These are phyloP conservation scores for Histomonas meleagridis DNA, from an alignment of 208 protist genomes.

Conservation along the genomic window DNA sequence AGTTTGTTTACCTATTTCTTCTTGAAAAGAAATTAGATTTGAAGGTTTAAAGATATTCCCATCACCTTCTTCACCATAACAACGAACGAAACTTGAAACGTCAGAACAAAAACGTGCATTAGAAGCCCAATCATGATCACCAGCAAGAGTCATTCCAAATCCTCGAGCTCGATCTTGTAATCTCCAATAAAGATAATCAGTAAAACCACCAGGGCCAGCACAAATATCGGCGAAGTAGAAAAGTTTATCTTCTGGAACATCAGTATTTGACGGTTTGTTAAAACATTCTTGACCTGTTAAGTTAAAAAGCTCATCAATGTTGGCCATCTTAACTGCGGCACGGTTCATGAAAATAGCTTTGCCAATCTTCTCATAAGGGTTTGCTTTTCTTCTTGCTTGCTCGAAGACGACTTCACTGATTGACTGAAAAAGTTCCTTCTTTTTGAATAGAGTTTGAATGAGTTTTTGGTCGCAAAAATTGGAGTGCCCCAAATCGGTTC, in stretches of 20 bases:
- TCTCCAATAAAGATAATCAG: conserved; percentile 31
- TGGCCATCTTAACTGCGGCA: conserved; percentile 29
- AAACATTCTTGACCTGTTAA: not conserved
- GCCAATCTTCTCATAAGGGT: conserved; percentile 15
- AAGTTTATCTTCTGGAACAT: not conserved
- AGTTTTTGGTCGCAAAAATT: not conserved
- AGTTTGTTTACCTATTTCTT: not conserved
- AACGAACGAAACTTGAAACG: not conserved
- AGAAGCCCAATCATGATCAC: not conserved
- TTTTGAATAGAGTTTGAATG: not conserved
- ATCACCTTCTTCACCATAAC: not conserved
- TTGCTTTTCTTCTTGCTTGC: conserved; percentile 1
- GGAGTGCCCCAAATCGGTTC: not conserved
- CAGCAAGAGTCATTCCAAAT: not conserved
- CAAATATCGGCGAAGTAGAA: conserved; percentile 39
- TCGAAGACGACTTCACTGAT: not conserved
- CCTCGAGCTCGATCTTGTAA: not conserved
- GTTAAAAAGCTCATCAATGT: not conserved
- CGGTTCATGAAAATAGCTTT: conserved; percentile 7
- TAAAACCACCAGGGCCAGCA: conserved; percentile 37
- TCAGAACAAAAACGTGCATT: not conserved
- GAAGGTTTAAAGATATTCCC: conserved; percentile 15
- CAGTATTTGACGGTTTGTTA: not conserved
- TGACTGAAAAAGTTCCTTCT: not conserved
- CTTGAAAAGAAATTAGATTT: not conserved